Percentiles rank a stretch among this genome's conserved stretches.
Evolutionary conservation across 768 basidiomycete species (phyloP).

Genomic region (Lepiota brunneoincarnata): DNA sequence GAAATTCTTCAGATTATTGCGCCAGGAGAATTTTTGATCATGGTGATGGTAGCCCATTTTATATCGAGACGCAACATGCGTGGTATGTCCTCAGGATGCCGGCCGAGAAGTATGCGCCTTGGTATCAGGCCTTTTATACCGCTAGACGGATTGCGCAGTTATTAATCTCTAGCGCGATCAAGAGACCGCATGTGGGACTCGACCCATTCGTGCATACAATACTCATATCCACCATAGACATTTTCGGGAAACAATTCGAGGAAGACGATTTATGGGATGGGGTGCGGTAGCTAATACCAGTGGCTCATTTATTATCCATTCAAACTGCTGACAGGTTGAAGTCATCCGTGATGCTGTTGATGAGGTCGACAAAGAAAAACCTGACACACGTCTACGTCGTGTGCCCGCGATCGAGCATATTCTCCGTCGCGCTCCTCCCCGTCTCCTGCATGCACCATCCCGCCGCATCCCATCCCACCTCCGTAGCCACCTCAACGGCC

Average conservation of each 20-base stretch:
- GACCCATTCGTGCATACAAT: constrained; percentile 29
- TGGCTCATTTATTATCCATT: background rate
- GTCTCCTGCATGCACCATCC: background rate
- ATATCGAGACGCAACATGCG: constrained; percentile 60
- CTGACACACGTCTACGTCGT: background rate
- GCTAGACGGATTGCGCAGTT: constrained; percentile 51
- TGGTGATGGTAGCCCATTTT: constrained; percentile 48
- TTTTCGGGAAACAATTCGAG: constrained; percentile 30
- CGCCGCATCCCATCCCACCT: background rate
- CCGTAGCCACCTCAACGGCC: constrained; percentile 15
- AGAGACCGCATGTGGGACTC: constrained; percentile 27
- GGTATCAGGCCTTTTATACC: constrained; percentile 47
- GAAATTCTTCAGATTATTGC: background rate
- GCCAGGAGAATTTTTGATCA: background rate
- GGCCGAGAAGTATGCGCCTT: constrained; percentile 38
- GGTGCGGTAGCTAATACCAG: constrained; percentile 21
- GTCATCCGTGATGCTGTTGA: constrained; percentile 29
- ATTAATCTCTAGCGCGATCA: constrained; percentile 34
- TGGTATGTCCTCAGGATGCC: constrained; percentile 60
- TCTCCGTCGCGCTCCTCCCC: background rate
- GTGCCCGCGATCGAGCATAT: constrained; percentile 4
- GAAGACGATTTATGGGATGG: constrained; percentile 30
- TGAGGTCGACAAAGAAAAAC: constrained; percentile 10
- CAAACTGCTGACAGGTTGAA: constrained; percentile 18
- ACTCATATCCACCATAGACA: constrained; percentile 31